A percentile compares a stretch with the other conserved stretches of the same genome.
Conservation (phyloP, 306 rosid genomes). For the Lathyrus sativus region DNA sequence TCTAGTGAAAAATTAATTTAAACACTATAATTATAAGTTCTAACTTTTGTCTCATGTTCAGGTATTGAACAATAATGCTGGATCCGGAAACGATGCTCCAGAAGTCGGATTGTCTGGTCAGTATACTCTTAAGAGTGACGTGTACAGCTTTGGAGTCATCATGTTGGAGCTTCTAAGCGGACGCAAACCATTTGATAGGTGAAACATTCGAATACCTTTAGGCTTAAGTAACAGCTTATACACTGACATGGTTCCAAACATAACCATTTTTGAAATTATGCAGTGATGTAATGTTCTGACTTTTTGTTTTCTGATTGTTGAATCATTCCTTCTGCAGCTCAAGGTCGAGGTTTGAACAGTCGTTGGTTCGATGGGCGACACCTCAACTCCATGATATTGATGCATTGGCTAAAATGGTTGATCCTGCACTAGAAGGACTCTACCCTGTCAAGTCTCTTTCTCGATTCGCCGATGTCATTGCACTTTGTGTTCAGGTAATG, state of each 20-base stretch:
- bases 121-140: conserved; percentile 79
- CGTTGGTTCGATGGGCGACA: conserved; percentile 95
- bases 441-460: conserved; percentile 96
- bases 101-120: conserved; percentile 84
- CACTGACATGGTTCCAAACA: neutral
- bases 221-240: neutral
- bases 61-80: conserved; percentile 68
- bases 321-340: conserved; percentile 55
- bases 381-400: conserved; percentile 99
- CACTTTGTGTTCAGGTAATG: conserved; percentile 96
- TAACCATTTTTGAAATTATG: neutral
- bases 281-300: conserved; percentile 4
- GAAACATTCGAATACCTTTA: conserved; percentile 14
- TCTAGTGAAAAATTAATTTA: neutral
- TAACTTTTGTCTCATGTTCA: conserved; percentile 42
- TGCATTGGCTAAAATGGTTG: conserved; percentile 94
- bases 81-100: conserved; percentile 84
- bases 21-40: conserved; percentile 26
- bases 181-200: conserved; percentile 94
- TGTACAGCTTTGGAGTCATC: conserved; percentile 90
- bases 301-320: conserved; percentile 18
- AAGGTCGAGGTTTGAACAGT: conserved; percentile 84
- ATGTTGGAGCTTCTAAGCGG: conserved; percentile 98
- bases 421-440: conserved; percentile 83
- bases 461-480: conserved; percentile 94